Conservation (phyloP, 2,329 filamentous ascomycete species). For the Clarireedia hainanense region DNA sequence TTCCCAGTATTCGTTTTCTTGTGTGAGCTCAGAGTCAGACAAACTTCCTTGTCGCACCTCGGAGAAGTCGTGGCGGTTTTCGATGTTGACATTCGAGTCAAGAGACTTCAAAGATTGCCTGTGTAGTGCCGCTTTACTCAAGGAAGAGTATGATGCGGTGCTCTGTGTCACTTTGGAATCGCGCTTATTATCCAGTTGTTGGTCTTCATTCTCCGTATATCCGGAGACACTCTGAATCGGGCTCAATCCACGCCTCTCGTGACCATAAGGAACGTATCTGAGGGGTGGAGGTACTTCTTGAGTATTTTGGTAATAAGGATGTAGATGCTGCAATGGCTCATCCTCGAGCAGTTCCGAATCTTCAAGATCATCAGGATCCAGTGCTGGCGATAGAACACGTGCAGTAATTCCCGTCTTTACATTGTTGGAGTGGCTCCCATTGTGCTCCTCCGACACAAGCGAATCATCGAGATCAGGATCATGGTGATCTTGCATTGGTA, state of each 20-base stretch:
- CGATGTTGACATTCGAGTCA: conserved; percentile 24
- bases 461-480: conserved; percentile 21
- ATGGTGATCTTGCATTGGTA: conserved; percentile 22
- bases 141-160: conserved; percentile 53
- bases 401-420: conserved; percentile 24
- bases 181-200: conserved; percentile 38
- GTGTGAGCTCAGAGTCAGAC: conserved; percentile 39
- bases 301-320: conserved; percentile 26
- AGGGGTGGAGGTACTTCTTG: conserved; percentile 58
- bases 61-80: conserved; percentile 28
- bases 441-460: conserved; percentile 27
- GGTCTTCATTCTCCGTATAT: conserved; percentile 60
- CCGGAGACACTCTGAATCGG: conserved; percentile 91
- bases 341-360: conserved; percentile 17
- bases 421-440: conserved; percentile 20
- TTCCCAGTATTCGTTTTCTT: conserved; percentile 30
- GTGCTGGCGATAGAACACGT: conserved; percentile 32
- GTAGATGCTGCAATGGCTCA: not conserved
- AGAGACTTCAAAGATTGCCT: conserved; percentile 46
- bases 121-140: conserved; percentile 46
- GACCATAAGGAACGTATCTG: conserved; percentile 60
- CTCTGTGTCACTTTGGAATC: conserved; percentile 48
- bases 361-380: conserved; percentile 30
- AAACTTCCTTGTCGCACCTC: conserved; percentile 28
- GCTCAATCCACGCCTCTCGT: conserved; percentile 66